phyloP scores from a whole-genome alignment of 345 rosid species.

The Linum trigynum region DNA sequence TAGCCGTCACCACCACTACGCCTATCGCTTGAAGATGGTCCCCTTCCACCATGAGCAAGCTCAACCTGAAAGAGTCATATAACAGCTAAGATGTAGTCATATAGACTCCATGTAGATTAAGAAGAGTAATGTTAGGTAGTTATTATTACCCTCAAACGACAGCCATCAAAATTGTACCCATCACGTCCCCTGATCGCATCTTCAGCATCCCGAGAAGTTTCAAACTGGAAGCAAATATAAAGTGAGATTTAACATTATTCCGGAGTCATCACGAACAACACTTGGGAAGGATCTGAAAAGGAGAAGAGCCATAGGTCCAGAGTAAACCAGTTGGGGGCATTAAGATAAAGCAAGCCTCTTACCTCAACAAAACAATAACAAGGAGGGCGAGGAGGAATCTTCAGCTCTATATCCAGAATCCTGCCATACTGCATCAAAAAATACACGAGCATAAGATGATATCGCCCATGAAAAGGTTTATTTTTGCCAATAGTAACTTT shows the following conservation, averaged over 20 bases:
- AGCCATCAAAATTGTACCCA: constrained; percentile 59
- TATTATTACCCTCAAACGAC: constrained; percentile 34
- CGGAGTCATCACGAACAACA: too few species aligned
- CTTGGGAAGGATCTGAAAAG: background rate
- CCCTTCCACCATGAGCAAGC: constrained; percentile 98
- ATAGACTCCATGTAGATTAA: background rate
- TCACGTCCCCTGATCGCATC: constrained; percentile 54
- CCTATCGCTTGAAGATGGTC: constrained; percentile 35
- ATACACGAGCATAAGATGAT: too few species aligned
- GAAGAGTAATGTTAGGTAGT: background rate
- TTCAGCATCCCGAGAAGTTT: constrained; percentile 44
- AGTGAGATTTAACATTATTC: background rate
- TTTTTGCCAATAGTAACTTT: too few species aligned
- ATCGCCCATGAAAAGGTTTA: background rate
- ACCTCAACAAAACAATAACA: constrained; percentile 97
- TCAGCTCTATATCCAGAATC: constrained; percentile 81
- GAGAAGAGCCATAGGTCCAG: too few species aligned
- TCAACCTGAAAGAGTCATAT: constrained; percentile 53
- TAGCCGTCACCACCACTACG: constrained; percentile 27
- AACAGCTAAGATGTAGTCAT: constrained; percentile 3
- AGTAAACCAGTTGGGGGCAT: background rate
- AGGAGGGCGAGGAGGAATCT: constrained; percentile 93
- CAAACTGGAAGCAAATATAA: constrained; percentile 27
- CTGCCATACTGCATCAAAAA: constrained; percentile 59
- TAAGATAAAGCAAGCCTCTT: background rate